Conservation (phyloP, 345 rosid genomes). For the Punica granatum region DNA sequence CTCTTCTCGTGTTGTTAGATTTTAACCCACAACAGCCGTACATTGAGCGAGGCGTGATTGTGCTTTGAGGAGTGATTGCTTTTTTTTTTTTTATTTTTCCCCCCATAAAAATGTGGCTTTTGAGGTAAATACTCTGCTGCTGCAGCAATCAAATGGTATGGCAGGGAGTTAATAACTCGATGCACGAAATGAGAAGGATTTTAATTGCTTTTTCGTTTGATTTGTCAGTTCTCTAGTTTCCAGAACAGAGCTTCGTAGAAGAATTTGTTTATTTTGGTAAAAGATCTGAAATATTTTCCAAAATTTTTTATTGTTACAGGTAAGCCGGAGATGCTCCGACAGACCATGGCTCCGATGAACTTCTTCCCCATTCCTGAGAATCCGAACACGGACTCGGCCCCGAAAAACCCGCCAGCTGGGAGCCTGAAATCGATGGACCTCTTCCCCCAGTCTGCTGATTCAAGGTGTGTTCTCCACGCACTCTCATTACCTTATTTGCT, state of each 20-base stretch:
- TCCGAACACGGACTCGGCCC: not conserved
- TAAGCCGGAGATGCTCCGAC: slow-evolving; percentile 14
- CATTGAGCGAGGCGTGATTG: not conserved
- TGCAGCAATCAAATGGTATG: not conserved
- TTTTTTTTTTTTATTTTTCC: not conserved
- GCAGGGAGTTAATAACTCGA: not conserved
- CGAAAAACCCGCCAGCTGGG: not conserved
- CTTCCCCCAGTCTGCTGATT: slow-evolving; percentile 51
- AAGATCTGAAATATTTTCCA: not conserved
- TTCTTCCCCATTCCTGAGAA: slow-evolving; percentile 40
- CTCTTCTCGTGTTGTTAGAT: not conserved
- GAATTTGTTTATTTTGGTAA: not conserved
- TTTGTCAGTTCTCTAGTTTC: not conserved
- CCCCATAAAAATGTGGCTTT: not conserved
- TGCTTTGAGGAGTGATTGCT: not conserved
- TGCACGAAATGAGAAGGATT: too few relatives aligned
- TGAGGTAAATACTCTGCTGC: not conserved
- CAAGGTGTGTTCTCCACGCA: slow-evolving; percentile 4
- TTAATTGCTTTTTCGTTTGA: not conserved
- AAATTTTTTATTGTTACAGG: slow-evolving; percentile 14
- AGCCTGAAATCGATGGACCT: slow-evolving; percentile 41
- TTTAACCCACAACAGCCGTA: not conserved
- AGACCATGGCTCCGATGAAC: slow-evolving; percentile 43
- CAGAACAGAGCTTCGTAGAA: not conserved
- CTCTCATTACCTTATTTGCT: not conserved